Conservation (phyloP, 2,329 filamentous ascomycete genomes). For the Exophiala alcalophila region DNA sequence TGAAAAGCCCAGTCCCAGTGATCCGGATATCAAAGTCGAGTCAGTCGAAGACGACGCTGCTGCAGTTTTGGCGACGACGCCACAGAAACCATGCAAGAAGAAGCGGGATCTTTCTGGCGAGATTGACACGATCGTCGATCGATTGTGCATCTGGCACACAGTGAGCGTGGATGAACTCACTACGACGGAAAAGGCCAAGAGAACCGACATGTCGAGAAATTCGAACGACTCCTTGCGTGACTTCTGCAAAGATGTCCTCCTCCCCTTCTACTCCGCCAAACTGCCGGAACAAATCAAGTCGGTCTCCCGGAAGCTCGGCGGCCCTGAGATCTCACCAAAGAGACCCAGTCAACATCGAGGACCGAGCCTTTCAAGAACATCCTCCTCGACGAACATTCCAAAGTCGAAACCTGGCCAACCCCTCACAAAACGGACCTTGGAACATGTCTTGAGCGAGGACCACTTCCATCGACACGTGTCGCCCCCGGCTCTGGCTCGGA, state of each 20-base stretch:
- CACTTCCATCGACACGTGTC: conserved; percentile 35
- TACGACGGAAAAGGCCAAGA: conserved; percentile 30
- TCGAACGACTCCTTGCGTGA: conserved; percentile 47
- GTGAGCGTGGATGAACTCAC: conserved; percentile 41
- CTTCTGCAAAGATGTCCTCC: conserved; percentile 50
- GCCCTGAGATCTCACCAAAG: conserved; percentile 38
- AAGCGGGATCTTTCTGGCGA: conserved; percentile 43
- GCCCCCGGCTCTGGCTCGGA: conserved; percentile 41
- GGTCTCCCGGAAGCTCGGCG: conserved; percentile 49
- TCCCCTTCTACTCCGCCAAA: conserved; percentile 49
- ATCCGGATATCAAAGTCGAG: conserved; percentile 42
- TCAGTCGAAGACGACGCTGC: conserved; percentile 25
- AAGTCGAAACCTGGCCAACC: conserved; percentile 34
- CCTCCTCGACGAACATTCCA: conserved; percentile 41
- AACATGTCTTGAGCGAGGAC: conserved; percentile 48
- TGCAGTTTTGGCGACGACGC: conserved; percentile 20
- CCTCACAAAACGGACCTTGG: conserved; percentile 40
- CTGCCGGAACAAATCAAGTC: conserved; percentile 47
- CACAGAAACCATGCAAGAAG: conserved; percentile 38
- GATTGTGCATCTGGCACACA: conserved; percentile 52
- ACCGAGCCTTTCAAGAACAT: conserved; percentile 48
- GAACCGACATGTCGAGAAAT: conserved; percentile 1
- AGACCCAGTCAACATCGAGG: conserved; percentile 27
- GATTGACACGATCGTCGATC: conserved; percentile 48
- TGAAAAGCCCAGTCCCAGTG: conserved; percentile 37